Conservation (phyloP, 768 basidiomycete genomes). For the Phaeolepiota aurea region DNA sequence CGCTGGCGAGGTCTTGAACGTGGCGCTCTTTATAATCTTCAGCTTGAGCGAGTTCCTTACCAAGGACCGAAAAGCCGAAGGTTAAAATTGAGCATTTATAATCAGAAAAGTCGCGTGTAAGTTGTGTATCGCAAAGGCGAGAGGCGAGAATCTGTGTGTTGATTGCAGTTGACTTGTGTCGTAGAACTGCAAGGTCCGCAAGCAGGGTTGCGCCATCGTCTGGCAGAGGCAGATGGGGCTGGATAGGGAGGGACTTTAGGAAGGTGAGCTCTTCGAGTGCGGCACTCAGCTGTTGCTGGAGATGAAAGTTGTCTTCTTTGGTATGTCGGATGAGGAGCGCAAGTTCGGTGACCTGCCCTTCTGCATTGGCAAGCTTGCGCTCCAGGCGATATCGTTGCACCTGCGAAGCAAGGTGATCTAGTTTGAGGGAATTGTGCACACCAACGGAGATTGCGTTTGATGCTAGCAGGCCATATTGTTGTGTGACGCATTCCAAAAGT, state of each 20-base stretch:
- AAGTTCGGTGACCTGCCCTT: conserved; percentile 59
- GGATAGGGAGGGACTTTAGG: conserved; percentile 1
- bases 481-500: conserved; percentile 37
- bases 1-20: conserved; percentile 19
- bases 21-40: background rate
- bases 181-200: background rate
- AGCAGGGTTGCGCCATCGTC: no score
- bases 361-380: conserved; percentile 61
- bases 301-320: conserved; percentile 41
- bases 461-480: conserved; percentile 47
- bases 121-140: conserved; percentile 8
- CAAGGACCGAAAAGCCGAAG: conserved; percentile 17
- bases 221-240: no score
- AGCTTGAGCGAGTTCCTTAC: conserved; percentile 16
- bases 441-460: conserved; percentile 29
- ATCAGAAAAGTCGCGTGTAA: conserved; percentile 26
- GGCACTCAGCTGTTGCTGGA: conserved; percentile 26
- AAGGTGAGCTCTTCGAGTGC: conserved; percentile 23
- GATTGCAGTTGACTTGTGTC: background rate
- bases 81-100: conserved; percentile 25
- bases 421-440: conserved; percentile 28
- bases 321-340: conserved; percentile 52
- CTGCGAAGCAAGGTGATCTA: conserved; percentile 28
- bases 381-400: conserved; percentile 45
- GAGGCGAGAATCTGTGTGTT: no score